phyloP scores from a whole-genome alignment of 1,284 basidiomycete species.

The Puccinia sorghi region DNA sequence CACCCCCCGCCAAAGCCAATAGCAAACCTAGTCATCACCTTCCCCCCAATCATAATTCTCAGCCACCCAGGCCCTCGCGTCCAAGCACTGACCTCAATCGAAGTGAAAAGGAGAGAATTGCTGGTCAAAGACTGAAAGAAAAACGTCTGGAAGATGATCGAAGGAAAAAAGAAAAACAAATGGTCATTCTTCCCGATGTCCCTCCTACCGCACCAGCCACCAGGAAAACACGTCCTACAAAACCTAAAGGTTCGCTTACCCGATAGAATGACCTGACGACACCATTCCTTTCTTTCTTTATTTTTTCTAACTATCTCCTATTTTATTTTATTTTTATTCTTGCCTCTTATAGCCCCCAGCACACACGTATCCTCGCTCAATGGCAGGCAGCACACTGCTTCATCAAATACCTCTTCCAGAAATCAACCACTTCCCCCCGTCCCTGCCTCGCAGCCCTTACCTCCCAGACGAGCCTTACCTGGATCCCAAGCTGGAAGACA shows the following conservation, averaged over 20 bases:
- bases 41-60: background rate
- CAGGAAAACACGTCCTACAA: conserved; percentile 12
- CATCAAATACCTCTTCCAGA: conserved; percentile 8
- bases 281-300: background rate
- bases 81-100: conserved; percentile 1
- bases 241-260: conserved; percentile 43
- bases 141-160: conserved; percentile 43
- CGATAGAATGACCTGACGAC: too few species aligned
- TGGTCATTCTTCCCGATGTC: conserved; percentile 28
- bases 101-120: conserved; percentile 33
- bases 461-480: conserved; percentile 36
- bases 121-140: conserved; percentile 44
- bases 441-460: background rate
- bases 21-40: background rate
- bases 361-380: background rate
- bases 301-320: too few species aligned
- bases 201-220: background rate
- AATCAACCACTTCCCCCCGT: background rate
- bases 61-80: background rate
- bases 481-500: conserved; percentile 47
- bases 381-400: background rate
- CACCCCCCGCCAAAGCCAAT: background rate
- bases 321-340: background rate
- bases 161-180: conserved; percentile 46
- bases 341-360: background rate